Percentiles rank a stretch among this genome's conserved stretches.
Evolutionary conservation across 768 basidiomycete genomes (phyloP).

Genomic region (Lentinula lateritia): DNA sequence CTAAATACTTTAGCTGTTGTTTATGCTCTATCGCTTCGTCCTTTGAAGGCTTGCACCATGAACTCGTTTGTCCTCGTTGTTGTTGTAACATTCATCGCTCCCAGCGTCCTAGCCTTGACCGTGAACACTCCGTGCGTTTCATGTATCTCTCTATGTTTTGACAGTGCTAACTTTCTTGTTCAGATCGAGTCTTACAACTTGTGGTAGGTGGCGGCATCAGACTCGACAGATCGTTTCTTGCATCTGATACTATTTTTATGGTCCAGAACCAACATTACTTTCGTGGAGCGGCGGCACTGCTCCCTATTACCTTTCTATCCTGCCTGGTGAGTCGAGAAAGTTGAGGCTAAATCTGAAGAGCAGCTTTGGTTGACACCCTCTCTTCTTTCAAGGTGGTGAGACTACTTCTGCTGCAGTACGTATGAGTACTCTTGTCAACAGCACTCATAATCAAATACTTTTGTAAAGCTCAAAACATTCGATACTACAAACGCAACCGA

Average conservation of each 20-base stretch:
- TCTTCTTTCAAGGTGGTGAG: conserved; percentile 43
- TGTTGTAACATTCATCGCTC: conserved; percentile 31
- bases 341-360: neutral
- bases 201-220: neutral
- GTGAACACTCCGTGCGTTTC: conserved; percentile 67
- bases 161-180: neutral
- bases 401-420: conserved; percentile 45
- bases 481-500: conserved; percentile 33
- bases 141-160: neutral
- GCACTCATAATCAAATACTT: conserved; percentile 6
- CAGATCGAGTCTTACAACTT: neutral
- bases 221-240: neutral
- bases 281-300: conserved; percentile 44
- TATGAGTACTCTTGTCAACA: conserved; percentile 5
- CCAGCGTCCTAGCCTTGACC: conserved; percentile 34
- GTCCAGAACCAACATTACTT: conserved; percentile 54
- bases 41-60: conserved; percentile 21
- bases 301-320: conserved; percentile 56
- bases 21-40: neutral
- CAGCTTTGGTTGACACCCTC: neutral
- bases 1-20: neutral
- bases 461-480: conserved; percentile 48
- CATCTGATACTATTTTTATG: neutral
- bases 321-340: conserved; percentile 46
- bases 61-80: conserved; percentile 29